Percentiles rank a stretch among this genome's conserved stretches.
phyloP scores from a whole-genome alignment of 2,329 filamentous ascomycete genomes.

The Neoascochyta sp. region DNA sequence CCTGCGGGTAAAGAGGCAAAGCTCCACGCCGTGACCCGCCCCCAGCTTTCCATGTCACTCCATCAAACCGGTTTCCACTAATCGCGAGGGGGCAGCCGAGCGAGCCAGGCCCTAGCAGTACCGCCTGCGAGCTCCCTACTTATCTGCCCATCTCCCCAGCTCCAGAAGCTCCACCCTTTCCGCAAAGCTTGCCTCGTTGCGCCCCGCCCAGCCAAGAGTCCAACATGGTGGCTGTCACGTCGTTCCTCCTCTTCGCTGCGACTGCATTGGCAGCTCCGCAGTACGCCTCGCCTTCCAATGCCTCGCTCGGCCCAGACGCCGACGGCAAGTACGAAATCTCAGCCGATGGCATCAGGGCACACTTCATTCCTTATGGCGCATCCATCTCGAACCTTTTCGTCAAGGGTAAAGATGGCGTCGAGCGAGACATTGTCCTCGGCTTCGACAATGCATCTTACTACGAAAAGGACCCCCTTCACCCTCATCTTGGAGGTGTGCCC shows the following conservation, averaged over 20 bases:
- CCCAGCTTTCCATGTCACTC: conserved; percentile 9
- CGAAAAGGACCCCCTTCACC: conserved; percentile 59
- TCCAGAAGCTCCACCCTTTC: conserved; percentile 7
- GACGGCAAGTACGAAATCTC: conserved; percentile 67
- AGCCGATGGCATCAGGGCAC: conserved; percentile 62
- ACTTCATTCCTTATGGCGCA: conserved; percentile 72
- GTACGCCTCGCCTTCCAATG: conserved; percentile 14
- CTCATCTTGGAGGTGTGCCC: conserved; percentile 68
- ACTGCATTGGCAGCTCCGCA: conserved; percentile 29
- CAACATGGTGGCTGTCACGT: no score
- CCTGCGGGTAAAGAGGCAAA: conserved; percentile 26
- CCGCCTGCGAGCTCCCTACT: conserved; percentile 14
- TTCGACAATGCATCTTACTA: conserved; percentile 76
- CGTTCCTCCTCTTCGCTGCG: conserved; percentile 21
- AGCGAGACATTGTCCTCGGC: conserved; percentile 68
- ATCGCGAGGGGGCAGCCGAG: no score
- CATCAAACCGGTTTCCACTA: conserved; percentile 9
- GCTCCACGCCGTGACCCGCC: conserved; percentile 13
- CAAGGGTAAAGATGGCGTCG: conserved; percentile 63
- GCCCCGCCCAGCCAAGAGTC: conserved; percentile 10
- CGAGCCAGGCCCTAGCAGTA: no score
- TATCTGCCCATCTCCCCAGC: conserved; percentile 11
- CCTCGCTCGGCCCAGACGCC: conserved; percentile 29
- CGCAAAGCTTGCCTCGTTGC: conserved; percentile 6
- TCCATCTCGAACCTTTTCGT: conserved; percentile 69